Percentiles rank a stretch among this genome's conserved stretches.
Conservation (phyloP, 345 rosid species). For the Erodium maritimum region DNA sequence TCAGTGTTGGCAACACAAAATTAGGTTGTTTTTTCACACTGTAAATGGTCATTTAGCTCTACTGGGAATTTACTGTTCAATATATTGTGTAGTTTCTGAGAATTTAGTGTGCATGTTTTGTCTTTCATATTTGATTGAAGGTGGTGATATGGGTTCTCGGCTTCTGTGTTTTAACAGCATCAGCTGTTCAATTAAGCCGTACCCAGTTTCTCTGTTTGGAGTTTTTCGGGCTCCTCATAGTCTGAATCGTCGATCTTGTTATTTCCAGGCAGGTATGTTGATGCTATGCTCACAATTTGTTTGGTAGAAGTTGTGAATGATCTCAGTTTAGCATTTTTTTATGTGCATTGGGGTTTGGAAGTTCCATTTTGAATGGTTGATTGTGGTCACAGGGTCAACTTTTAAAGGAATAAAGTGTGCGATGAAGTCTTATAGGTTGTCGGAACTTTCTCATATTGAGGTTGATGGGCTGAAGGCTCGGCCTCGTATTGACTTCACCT, state of each 20-base stretch:
- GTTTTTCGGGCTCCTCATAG: not conserved
- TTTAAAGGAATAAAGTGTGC: conserved; percentile 22
- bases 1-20: too few relatives aligned
- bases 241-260: not conserved
- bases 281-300: too few relatives aligned
- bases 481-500: conserved; percentile 74
- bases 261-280: conserved; percentile 7
- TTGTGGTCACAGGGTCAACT: conserved; percentile 17
- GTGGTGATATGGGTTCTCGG: conserved; percentile 20
- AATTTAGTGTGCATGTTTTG: not conserved
- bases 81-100: too few relatives aligned
- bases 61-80: too few relatives aligned
- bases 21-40: too few relatives aligned
- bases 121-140: conserved; percentile 11
- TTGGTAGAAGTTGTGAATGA: too few relatives aligned
- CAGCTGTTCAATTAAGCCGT: conserved; percentile 14
- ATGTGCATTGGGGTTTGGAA: not conserved
- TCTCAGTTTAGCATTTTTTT: not conserved
- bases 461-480: conserved; percentile 56
- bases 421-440: conserved; percentile 70
- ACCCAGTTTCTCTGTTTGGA: conserved; percentile 7
- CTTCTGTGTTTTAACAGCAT: conserved; percentile 13
- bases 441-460: conserved; percentile 46
- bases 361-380: not conserved
- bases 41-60: too few relatives aligned